phyloP scores from a whole-genome alignment of 768 basidiomycete genomes.

The Suillus cothurnatus region DNA sequence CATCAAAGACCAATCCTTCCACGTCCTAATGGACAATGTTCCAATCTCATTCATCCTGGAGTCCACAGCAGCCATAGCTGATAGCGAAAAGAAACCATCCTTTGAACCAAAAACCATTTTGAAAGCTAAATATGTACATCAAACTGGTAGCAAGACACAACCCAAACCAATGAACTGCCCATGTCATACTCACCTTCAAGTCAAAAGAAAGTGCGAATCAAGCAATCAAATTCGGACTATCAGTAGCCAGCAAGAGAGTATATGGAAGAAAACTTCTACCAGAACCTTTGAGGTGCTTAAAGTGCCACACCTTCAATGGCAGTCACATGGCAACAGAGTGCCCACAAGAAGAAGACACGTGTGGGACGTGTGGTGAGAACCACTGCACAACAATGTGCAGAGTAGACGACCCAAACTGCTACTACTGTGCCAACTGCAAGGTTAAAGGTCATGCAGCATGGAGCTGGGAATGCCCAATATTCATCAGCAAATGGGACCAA shows the following conservation, averaged over 20 bases:
- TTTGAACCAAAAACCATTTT: not conserved
- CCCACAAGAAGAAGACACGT: too few species aligned
- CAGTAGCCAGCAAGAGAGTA: not conserved
- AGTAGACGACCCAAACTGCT: accelerated
- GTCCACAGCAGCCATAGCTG: not conserved
- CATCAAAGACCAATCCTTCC: not conserved
- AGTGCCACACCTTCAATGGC: not conserved
- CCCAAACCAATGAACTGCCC: not conserved
- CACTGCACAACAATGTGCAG: too few species aligned
- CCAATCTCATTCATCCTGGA: not conserved
- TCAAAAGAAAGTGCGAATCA: not conserved
- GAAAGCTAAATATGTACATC: not conserved
- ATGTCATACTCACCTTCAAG: not conserved
- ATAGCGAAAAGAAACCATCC: not conserved
- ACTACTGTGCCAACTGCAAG: too few species aligned
- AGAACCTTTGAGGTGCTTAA: not conserved
- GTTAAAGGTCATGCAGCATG: not conserved
- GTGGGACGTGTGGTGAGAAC: too few species aligned
- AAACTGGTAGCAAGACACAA: not conserved
- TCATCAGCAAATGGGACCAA: not conserved
- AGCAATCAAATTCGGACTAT: not conserved
- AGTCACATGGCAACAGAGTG: too few species aligned
- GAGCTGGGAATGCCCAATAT: not conserved
- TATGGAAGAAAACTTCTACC: not conserved
- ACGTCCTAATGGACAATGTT: not conserved